Percentiles rank a stretch among this genome's conserved stretches.
These are phyloP conservation scores for Aechmea fasciata DNA, from an alignment of 176 grass and related monocot genomes.

Conservation along the genomic window DNA sequence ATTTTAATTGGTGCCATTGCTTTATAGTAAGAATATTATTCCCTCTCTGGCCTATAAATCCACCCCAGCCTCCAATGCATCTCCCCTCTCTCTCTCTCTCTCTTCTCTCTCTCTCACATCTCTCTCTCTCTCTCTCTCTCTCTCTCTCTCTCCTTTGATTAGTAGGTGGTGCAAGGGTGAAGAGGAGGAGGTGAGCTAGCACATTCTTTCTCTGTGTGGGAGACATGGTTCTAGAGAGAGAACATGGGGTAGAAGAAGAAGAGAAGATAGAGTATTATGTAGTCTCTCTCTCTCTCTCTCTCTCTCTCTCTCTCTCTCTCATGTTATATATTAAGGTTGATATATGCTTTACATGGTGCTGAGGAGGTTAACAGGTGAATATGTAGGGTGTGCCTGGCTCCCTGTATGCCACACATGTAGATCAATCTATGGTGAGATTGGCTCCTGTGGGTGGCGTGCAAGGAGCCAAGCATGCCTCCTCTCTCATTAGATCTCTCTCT, in stretches of 20 bases:
- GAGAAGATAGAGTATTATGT: too few species aligned
- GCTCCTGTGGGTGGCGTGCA: slow-evolving; percentile 99
- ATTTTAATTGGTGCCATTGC: too few species aligned
- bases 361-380: neutral
- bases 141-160: neutral
- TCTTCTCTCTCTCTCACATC: neutral
- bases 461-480: slow-evolving; percentile 94
- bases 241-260: too few species aligned
- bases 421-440: slow-evolving; percentile 62
- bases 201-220: too few species aligned
- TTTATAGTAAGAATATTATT: too few species aligned
- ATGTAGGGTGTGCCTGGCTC: slow-evolving; percentile 83
- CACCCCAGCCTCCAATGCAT: neutral
- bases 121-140: neutral
- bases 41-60: too few species aligned
- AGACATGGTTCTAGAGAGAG: too few species aligned
- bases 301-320: too few species aligned
- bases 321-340: too few species aligned
- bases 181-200: too few species aligned
- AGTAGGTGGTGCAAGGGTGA: neutral
- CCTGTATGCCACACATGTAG: slow-evolving; percentile 99
- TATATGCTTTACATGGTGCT: neutral
- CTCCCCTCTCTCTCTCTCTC: neutral
- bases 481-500: neutral
- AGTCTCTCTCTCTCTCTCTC: too few species aligned